Evolutionary conservation across 1,284 basidiomycete species (phyloP), one percentile per base, ranked within the genome.

Genomic region (Fomitopsis palustris): DNA sequence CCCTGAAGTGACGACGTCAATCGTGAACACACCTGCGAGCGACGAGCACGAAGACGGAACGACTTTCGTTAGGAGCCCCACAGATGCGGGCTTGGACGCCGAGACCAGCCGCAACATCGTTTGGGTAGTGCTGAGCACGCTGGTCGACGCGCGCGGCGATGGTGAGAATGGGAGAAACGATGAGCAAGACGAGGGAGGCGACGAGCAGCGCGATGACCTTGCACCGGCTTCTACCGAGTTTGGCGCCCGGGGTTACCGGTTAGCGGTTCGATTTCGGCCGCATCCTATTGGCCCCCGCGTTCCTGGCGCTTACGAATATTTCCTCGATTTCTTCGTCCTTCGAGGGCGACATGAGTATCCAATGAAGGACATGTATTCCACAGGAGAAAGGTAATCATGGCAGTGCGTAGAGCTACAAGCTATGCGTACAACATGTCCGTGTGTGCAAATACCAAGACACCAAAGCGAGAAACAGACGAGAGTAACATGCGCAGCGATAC

Each of bases 61-160:
- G 64, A 81, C 81, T 73, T 84, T 86, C 70, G 82, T 84, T 78
- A 88, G 79, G 77, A 82, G 77, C 67, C 86, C 84, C 78, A 82
- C 79, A 68, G 84, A 81, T 64, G 84, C 73, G 62, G 86, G 83
- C 70, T 84, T 71, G 41, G 75, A 74, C 61, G 72, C 73, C 61
- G 72, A 82, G 57, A 87, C 85, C 64, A 87, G 75, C 69, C 87
- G 82, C 70, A 87, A 74, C 87, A 88, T 88, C 62, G 64, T 71
- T 55, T 53, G 58, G 61, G 51, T 56, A 61, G 51, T 38, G 23
- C 45, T 53, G 52, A 53, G 59, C 23, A 45, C 55, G 65, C 66
- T 67, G 69, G 70, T 68, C 71, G 68, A 64, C 67, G 65, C 43
- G 61, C 56, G 62, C 66, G 65, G 63, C 63, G 65, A 57, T 62